Evolutionary conservation across 2,329 filamentous ascomycete genomes (phyloP).

Genomic region (Exophiala dermatitidis): DNA sequence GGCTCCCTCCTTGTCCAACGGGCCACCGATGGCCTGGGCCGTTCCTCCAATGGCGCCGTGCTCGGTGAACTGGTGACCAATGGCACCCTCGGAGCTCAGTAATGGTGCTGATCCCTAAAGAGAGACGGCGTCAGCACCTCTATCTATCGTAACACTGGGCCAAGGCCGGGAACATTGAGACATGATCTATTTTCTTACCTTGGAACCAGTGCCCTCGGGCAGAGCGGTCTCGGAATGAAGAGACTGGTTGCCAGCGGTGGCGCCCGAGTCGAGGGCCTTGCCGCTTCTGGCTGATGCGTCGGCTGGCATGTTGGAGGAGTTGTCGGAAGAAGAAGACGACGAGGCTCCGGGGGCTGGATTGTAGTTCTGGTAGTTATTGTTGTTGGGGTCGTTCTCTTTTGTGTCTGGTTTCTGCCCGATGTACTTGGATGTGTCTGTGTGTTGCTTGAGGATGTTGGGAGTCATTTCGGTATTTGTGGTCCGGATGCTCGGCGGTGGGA

Average conservation of each 20-base stretch:
- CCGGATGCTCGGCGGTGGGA: not conserved
- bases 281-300: not conserved
- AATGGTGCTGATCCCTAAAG: not conserved
- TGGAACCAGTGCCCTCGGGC: not conserved
- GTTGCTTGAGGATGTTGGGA: constrained; percentile 7
- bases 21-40: not conserved
- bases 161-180: too few species aligned
- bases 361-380: constrained; percentile 7
- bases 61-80: not conserved
- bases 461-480: constrained; percentile 2
- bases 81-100: not conserved
- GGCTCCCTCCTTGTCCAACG: constrained; percentile 2
- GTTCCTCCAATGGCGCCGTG: not conserved
- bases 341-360: constrained; percentile 1
- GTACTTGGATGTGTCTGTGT: constrained; percentile 11
- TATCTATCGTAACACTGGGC: not conserved
- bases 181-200: not conserved
- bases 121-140: not conserved
- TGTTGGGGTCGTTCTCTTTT: constrained; percentile 1
- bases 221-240: not conserved
- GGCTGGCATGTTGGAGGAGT: not conserved
- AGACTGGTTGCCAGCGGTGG: not conserved
- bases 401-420: constrained; percentile 1
- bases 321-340: not conserved
- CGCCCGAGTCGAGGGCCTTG: not conserved